Conservation (phyloP, 108 stramenopile genomes). For the Parietichytrium sp. region DNA sequence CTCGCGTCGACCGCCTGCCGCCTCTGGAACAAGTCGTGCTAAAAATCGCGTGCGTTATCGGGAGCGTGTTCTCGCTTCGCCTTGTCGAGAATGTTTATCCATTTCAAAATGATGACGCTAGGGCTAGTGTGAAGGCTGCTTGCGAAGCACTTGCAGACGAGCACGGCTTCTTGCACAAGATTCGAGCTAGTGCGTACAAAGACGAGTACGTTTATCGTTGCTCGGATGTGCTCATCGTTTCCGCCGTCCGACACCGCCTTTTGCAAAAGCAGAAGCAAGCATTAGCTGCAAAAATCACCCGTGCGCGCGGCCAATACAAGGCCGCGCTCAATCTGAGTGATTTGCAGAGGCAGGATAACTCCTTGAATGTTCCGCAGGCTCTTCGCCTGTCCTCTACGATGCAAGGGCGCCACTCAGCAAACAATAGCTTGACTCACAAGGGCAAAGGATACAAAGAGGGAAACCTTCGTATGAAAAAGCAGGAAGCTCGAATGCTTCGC, state of each 20-base stretch:
- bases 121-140: background rate
- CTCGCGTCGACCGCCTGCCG: conserved; percentile 33
- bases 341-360: background rate
- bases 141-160: conserved; percentile 27
- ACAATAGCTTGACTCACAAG: background rate
- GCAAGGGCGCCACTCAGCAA: too few species aligned
- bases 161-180: conserved; percentile 32
- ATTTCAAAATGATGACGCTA: background rate
- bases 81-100: background rate
- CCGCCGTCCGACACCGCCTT: background rate
- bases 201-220: conserved; percentile 34
- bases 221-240: background rate
- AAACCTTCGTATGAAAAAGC: background rate
- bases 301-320: background rate
- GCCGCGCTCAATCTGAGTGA: background rate
- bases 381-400: too few species aligned
- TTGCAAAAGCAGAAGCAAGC: background rate
- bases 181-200: conserved; percentile 18
- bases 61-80: conserved; percentile 5
- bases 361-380: background rate
- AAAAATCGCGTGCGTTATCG: conserved; percentile 33
- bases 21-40: conserved; percentile 43
- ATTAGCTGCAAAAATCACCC: conserved; percentile 26
- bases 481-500: background rate
- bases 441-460: background rate